Conservation (phyloP, 2,329 filamentous ascomycete species). For the Tolypocladium amazonense region DNA sequence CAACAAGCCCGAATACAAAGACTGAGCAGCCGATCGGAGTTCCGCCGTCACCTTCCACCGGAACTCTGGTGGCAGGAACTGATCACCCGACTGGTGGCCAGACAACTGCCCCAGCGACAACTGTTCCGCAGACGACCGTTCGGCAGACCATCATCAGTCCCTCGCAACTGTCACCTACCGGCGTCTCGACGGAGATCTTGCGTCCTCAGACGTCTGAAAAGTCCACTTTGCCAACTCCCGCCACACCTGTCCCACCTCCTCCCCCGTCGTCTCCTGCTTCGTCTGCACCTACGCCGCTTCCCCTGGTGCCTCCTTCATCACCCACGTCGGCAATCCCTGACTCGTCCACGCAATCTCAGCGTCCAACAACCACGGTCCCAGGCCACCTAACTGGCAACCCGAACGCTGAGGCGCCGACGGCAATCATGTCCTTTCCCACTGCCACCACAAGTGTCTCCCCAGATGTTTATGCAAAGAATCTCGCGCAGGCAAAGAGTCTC, state of each 20-base stretch:
- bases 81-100: not conserved
- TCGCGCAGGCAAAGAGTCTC: slow-evolving; percentile 31
- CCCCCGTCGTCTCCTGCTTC: not conserved
- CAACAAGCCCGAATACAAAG: not conserved
- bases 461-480: slow-evolving; percentile 31
- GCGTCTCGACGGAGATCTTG: not conserved
- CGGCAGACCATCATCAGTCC: not conserved
- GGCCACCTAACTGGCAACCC: slow-evolving; percentile 23
- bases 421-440: slow-evolving; percentile 21
- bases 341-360: not conserved
- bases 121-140: not conserved
- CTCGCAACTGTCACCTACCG: not conserved
- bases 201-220: not conserved
- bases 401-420: slow-evolving; percentile 30
- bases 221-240: not conserved
- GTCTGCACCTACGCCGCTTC: not conserved
- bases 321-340: slow-evolving; percentile 1
- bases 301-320: slow-evolving; percentile 4
- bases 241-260: not conserved
- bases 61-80: not conserved
- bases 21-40: not conserved
- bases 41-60: not conserved
- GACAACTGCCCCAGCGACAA: not conserved
- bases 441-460: slow-evolving; percentile 30
- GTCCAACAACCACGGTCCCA: slow-evolving; percentile 3